phyloP scores from a whole-genome alignment of 768 basidiomycete genomes.

The Calocera viscosa region DNA sequence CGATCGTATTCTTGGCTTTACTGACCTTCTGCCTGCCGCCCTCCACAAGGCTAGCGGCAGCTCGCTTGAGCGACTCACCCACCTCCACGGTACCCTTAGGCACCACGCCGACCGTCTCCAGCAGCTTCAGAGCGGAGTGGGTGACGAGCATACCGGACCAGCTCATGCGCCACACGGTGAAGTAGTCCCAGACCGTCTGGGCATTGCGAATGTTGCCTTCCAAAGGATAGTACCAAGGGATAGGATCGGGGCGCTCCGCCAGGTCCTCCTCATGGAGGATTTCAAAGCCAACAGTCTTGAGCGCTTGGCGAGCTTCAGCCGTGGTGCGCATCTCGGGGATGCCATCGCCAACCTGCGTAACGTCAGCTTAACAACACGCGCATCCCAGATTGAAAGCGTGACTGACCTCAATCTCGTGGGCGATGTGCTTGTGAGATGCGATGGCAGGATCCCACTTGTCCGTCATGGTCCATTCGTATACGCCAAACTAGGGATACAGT shows the following conservation, averaged over 20 bases:
- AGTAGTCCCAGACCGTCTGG: conserved; percentile 84
- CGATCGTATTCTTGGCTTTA: conserved; percentile 2
- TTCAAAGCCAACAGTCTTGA: conserved; percentile 72
- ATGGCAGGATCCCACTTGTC: conserved; percentile 79
- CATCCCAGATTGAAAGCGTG: neutral
- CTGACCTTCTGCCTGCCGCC: conserved; percentile 77
- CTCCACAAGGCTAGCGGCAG: conserved; percentile 62
- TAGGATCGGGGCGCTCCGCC: conserved; percentile 61
- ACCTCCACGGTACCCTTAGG: conserved; percentile 91
- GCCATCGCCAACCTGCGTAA: conserved; percentile 61
- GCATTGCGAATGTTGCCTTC: conserved; percentile 82
- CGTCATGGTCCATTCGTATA: conserved; percentile 99
- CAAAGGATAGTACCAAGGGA: conserved; percentile 94
- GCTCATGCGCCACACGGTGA: conserved; percentile 83
- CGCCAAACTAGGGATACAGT: conserved; percentile 57
- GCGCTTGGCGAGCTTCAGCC: conserved; percentile 53
- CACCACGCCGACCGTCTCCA: conserved; percentile 67
- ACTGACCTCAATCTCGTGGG: conserved; percentile 64
- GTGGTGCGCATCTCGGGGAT: conserved; percentile 94
- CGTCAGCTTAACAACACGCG: neutral
- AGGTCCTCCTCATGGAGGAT: conserved; percentile 89
- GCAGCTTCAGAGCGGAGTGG: conserved; percentile 58
- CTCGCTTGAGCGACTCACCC: conserved; percentile 74
- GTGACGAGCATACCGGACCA: conserved; percentile 74
- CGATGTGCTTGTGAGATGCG: conserved; percentile 78